These are phyloP conservation scores for Quercus suber DNA, from an alignment of 306 rosid genomes.

Conservation along the genomic window DNA sequence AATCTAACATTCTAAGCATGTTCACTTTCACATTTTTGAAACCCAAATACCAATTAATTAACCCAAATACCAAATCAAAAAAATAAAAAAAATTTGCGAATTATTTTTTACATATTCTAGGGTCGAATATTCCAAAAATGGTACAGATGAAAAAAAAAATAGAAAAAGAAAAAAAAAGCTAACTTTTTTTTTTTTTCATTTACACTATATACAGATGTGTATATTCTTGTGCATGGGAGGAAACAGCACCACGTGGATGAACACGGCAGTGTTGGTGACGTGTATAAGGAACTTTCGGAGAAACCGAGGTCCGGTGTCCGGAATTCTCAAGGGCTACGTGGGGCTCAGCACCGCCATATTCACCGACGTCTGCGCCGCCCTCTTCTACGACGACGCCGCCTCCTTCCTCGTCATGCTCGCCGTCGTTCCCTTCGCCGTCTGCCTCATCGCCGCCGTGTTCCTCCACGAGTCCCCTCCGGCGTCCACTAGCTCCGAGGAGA, in stretches of 20 bases:
- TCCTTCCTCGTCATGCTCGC: slow-evolving; percentile 73
- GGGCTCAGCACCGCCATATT: slow-evolving; percentile 93
- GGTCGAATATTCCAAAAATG: background rate
- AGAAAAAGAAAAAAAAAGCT: background rate
- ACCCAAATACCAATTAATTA: too few relatives aligned
- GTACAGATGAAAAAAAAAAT: background rate
- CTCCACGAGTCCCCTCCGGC: slow-evolving; percentile 67
- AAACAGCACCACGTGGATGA: slow-evolving; percentile 97
- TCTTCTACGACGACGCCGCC: slow-evolving; percentile 55
- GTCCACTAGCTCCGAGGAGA: slow-evolving; percentile 26
- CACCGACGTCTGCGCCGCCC: slow-evolving; percentile 73
- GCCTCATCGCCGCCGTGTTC: slow-evolving; percentile 67
- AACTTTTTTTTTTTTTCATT: background rate
- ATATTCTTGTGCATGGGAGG: slow-evolving; percentile 89
- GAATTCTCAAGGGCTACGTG: slow-evolving; percentile 76
- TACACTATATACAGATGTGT: slow-evolving; percentile 52
- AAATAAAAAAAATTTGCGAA: too few relatives aligned
- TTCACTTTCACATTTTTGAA: too few relatives aligned
- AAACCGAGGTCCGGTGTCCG: slow-evolving; percentile 86
- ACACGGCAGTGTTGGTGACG: slow-evolving; percentile 87
- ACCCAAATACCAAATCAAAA: too few relatives aligned
- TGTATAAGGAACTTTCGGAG: slow-evolving; percentile 70
- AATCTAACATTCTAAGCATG: too few relatives aligned
- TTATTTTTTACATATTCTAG: too few relatives aligned
- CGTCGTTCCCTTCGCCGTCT: slow-evolving; percentile 62